Conservation (phyloP, 441 rosid species). For the Populus hybrid region DNA sequence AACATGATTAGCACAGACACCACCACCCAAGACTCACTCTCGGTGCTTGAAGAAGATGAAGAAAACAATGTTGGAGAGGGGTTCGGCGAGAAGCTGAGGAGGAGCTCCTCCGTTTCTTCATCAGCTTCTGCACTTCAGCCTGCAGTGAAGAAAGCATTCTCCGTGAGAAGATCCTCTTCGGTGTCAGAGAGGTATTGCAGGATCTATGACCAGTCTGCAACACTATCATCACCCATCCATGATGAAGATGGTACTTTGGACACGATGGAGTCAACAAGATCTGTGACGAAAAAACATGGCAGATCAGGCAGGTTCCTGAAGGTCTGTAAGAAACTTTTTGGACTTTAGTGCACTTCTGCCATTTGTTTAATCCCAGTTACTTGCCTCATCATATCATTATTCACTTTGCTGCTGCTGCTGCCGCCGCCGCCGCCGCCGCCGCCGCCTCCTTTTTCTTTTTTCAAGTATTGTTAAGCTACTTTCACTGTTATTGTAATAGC, state of each 20-base stretch:
- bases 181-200: constrained; percentile 76
- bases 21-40: constrained; percentile 17
- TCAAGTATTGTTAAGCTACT: no score
- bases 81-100: constrained; percentile 32
- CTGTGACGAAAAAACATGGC: constrained; percentile 37
- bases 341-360: constrained; percentile 31
- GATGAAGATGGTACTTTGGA: constrained; percentile 24
- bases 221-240: constrained; percentile 36
- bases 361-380: background rate
- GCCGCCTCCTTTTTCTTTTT: no score
- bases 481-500: background rate
- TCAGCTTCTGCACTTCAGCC: constrained; percentile 24
- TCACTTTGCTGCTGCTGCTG: background rate
- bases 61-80: constrained; percentile 13
- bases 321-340: constrained; percentile 75
- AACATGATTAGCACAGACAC: background rate
- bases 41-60: constrained; percentile 25
- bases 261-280: constrained; percentile 26
- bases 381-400: background rate
- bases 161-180: constrained; percentile 75
- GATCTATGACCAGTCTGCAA: constrained; percentile 67
- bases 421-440: no score
- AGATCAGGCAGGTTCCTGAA: constrained; percentile 49
- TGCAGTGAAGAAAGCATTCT: constrained; percentile 51
- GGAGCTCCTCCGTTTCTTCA: constrained; percentile 59